phyloP scores from a whole-genome alignment of 345 rosid genomes.

The Nasturtium officinale region DNA sequence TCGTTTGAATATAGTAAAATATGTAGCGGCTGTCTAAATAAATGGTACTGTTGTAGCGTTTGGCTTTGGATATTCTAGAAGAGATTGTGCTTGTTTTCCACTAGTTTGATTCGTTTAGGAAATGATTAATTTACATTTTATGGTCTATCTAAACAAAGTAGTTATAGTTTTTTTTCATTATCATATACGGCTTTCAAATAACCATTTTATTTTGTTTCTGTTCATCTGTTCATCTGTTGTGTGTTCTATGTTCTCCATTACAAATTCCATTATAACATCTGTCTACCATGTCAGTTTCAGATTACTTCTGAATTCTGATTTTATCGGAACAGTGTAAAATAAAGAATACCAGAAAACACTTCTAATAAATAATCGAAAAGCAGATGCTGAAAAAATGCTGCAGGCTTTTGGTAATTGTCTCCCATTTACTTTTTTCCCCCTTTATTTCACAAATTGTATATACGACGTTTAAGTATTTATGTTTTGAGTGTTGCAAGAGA shows the following conservation, averaged over 20 bases:
- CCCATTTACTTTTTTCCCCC: conserved; percentile 13
- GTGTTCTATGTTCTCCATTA: neutral
- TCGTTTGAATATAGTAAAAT: neutral
- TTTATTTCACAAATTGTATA: conserved; percentile 23
- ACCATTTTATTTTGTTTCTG: neutral
- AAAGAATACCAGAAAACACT: neutral
- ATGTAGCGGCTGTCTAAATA: too few species aligned
- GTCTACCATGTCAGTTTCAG: conserved; percentile 4
- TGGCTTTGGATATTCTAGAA: neutral
- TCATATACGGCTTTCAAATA: neutral
- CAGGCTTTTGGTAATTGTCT: conserved; percentile 39
- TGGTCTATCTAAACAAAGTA: neutral
- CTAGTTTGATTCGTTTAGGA: neutral
- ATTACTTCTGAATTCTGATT: neutral
- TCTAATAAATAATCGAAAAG: neutral
- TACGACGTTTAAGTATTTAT: conserved; percentile 25
- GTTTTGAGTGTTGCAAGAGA: conserved; percentile 24
- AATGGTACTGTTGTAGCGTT: neutral
- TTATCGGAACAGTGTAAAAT: neutral
- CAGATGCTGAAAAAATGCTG: conserved; percentile 31
- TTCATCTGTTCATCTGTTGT: conserved; percentile 2
- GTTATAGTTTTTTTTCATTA: neutral
- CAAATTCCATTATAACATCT: neutral
- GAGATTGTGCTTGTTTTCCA: neutral
- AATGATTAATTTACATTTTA: neutral